phyloP scores from a whole-genome alignment of 2,329 filamentous ascomycete species.

The Colletotrichum sp. region DNA sequence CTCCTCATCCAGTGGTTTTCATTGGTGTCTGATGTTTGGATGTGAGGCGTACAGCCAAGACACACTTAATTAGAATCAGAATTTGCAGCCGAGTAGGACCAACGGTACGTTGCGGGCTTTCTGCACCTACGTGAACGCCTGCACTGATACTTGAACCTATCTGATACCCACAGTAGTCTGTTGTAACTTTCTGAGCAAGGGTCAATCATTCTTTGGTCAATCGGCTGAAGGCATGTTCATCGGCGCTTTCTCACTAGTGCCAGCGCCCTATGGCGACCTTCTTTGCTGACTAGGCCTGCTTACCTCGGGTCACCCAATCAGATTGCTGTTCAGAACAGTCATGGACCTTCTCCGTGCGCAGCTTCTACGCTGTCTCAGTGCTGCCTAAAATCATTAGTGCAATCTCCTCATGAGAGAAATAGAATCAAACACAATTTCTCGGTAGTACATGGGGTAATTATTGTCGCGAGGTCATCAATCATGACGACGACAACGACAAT shows the following conservation, averaged over 20 bases:
- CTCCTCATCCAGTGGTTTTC: too few species aligned
- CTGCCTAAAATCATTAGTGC: not conserved
- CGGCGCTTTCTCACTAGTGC: not conserved
- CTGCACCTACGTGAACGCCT: too few species aligned
- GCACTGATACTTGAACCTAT: not conserved
- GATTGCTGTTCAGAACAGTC: not conserved
- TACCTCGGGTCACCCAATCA: not conserved
- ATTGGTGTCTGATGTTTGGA: too few species aligned
- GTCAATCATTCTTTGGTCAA: not conserved
- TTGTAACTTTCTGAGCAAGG: not conserved
- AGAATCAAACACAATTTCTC: not conserved
- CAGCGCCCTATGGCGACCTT: not conserved
- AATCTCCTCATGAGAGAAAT: not conserved
- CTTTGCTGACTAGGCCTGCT: not conserved
- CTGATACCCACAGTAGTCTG: not conserved
- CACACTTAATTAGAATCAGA: too few species aligned
- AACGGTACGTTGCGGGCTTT: too few species aligned
- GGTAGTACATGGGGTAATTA: not conserved
- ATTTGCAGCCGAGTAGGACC: too few species aligned
- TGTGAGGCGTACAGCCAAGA: too few species aligned
- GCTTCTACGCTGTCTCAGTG: not conserved
- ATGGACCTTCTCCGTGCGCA: not conserved
- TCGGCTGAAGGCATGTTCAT: not conserved
- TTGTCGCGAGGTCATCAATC: not conserved
- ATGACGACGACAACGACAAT: not conserved